Conservation (phyloP, 768 basidiomycete genomes). For the Tylopilus vinaceipallidus region DNA sequence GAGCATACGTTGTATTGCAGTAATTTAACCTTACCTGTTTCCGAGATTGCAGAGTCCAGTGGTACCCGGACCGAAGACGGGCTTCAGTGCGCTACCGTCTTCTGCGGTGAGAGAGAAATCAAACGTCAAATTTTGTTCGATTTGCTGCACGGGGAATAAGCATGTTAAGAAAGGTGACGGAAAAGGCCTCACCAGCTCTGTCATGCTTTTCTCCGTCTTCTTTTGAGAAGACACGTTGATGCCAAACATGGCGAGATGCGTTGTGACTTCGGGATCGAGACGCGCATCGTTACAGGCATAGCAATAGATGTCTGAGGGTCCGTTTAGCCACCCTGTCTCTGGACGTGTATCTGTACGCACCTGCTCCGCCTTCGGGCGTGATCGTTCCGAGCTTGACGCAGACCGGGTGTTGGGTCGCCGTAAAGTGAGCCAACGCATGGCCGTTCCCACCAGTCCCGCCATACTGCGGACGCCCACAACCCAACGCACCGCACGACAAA, state of each 20-base stretch:
- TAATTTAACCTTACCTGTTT: conserved; percentile 58
- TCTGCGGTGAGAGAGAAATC: conserved; percentile 90
- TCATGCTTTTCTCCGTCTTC: conserved; percentile 97
- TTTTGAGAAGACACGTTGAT: conserved; percentile 79
- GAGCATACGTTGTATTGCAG: background rate
- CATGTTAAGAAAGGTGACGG: background rate
- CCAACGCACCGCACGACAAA: conserved; percentile 83
- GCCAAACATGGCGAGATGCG: conserved; percentile 79
- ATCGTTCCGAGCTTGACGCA: conserved; percentile 96
- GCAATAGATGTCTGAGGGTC: conserved; percentile 78
- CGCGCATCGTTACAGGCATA: conserved; percentile 86
- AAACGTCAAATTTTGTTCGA: conserved; percentile 93
- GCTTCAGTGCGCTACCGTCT: conserved; percentile 83
- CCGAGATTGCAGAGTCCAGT: conserved; percentile 93
- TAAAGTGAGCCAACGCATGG: conserved; percentile 80
- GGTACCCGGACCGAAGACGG: conserved; percentile 83
- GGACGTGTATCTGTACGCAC: conserved; percentile 40
- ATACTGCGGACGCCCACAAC: conserved; percentile 84
- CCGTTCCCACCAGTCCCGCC: conserved; percentile 85
- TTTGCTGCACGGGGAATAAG: conserved; percentile 56
- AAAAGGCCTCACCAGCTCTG: conserved; percentile 68
- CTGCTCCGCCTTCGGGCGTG: conserved; percentile 89
- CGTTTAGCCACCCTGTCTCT: background rate
- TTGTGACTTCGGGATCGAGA: conserved; percentile 69
- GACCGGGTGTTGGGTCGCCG: conserved; percentile 69